Evolutionary conservation across 2,329 filamentous ascomycete species (phyloP), one percentile per base, ranked within the genome.

Genomic region (Pseudogymnoascus sp.): DNA sequence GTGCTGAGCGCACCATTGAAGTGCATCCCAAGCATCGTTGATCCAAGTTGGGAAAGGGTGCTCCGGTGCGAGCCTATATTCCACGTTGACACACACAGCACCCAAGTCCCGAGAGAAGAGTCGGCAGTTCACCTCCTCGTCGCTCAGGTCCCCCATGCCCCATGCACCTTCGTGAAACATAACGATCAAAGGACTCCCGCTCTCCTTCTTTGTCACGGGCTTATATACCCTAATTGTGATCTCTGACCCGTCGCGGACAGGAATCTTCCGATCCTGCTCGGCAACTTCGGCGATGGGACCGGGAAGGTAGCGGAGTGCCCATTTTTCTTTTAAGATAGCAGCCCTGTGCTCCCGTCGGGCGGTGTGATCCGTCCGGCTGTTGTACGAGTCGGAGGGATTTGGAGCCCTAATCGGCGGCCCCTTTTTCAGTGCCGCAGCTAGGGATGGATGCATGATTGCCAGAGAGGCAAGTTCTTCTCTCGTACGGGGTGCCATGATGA

Each of bases 161-260:
- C 40, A 44, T 10, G 9, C 40, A 13, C 40, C 40, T 5, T 21
- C 40, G 40, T 44, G 40, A 15, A 44, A 44, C 19, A 44, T 21
- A 3, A 44, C 40, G 17, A 44, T 21, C 11, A 44, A 11, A 2
- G 40, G 40, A 21, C 40, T 21, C 7, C 40, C 40, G 6, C 40
- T 10, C 17, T 21, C 19, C 10, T 5, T 6, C 11, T 44, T 11
- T 5, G 17, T 23, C 37, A 64, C 65, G n/a, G 74, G 75, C 26
- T 67, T 68, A 62, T 73, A 72, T 59, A 77, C 69, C 35, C 74
- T 72, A 26, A 74, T 67, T 0, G 64, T 70, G 65, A 73, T 76
- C 61, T 69, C 62, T 23, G 68, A 68, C 2, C 72, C 74, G 53
- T 75, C 74, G 7, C 74, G 69, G 67, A 75, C 71, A 4, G 66